Conservation (phyloP, 2,329 filamentous ascomycete genomes). For the Venturia effusa region DNA sequence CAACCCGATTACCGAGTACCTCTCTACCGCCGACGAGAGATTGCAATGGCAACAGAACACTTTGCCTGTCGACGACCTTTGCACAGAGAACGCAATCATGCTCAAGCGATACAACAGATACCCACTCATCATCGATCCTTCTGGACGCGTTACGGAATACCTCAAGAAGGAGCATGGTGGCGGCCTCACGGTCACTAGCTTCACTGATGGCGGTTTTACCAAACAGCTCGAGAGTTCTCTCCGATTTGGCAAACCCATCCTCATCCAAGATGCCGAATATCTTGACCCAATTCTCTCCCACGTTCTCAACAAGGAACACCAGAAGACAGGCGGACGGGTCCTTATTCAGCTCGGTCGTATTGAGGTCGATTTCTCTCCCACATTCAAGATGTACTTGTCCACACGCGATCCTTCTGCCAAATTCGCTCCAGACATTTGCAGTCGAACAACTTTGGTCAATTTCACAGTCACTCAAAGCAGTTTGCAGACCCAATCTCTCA, state of each 20-base stretch:
- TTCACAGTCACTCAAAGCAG: slow-evolving; percentile 99
- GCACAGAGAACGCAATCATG: slow-evolving; percentile 96
- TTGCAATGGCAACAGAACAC: slow-evolving; percentile 91
- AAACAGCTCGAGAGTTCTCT: slow-evolving; percentile 96
- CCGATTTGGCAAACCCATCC: slow-evolving; percentile 94
- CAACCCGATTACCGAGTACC: slow-evolving; percentile 90
- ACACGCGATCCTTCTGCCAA: slow-evolving; percentile 92
- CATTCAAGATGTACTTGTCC: slow-evolving; percentile 90
- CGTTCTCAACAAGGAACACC: slow-evolving; percentile 98
- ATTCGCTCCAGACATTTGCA: slow-evolving; percentile 95
- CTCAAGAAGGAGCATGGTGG: slow-evolving; percentile 90
- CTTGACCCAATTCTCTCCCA: slow-evolving; percentile 96
- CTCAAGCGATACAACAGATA: slow-evolving; percentile 97
- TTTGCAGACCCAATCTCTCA: slow-evolving; percentile 93
- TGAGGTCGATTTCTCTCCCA: slow-evolving; percentile 96
- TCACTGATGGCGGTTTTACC: slow-evolving; percentile 94
- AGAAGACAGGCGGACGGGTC: slow-evolving; percentile 94
- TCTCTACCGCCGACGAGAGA: slow-evolving; percentile 92
- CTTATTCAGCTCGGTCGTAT: slow-evolving; percentile 97
- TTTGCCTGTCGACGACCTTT: slow-evolving; percentile 89
- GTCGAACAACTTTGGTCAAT: slow-evolving; percentile 97
- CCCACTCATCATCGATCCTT: slow-evolving; percentile 95
- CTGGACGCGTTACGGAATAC: slow-evolving; percentile 88
- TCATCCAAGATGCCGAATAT: slow-evolving; percentile 97
- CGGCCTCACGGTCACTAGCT: slow-evolving; percentile 90